Evolutionary conservation across 371 early-diverging fungal genomes (phyloP), one percentile per base, ranked within the genome.

Genomic region (Funneliformis caledonium): DNA sequence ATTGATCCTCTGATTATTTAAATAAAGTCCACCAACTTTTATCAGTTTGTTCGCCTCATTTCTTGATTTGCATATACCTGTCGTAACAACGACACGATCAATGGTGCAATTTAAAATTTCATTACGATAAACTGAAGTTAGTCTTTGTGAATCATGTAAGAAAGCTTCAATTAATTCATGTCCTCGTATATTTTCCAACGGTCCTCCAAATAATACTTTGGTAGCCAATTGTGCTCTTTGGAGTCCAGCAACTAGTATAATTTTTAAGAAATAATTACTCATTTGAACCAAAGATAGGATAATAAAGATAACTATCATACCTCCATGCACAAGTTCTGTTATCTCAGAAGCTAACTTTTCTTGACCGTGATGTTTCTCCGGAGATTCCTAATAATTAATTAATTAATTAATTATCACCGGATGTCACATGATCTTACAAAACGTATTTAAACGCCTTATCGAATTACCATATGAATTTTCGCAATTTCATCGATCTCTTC

Each of bases 241-340:
- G 6, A 95, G 84, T 42, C 89, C 92, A 42, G 86, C 86, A 14
- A 76, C 93, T 91, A 83, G 16, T 60, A 75, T 60, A 72, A 50
- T 60, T 37, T 31, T n/a, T 12, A 48, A 60, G 47, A 19, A 62
- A 60, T 47, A 19, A 60, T 60, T 48, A 11, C 8, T 68, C 45
- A 7, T 37, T 33, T 37, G 12, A 67, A 37, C 45, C 9, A 69
- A 26, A 62, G 3, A 69, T 48, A 16, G 22, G 4, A 26, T 81
- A 10, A 74, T 47, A 16, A 61, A 64, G 16, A 37, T 31, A 52
- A 48, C 12, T 11, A 31, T 72, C 81, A 85, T 88, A 91, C 92
- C 85, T 73, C 98, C 98, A 84, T 97, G 98, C 5, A 97, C 93
- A 26, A 97, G 87, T 81, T 94, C 95, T 5, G 97, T 97, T 14